Evolutionary conservation across 2,329 filamentous ascomycete genomes (phyloP).

Genomic region (Aspergillus sergii): DNA sequence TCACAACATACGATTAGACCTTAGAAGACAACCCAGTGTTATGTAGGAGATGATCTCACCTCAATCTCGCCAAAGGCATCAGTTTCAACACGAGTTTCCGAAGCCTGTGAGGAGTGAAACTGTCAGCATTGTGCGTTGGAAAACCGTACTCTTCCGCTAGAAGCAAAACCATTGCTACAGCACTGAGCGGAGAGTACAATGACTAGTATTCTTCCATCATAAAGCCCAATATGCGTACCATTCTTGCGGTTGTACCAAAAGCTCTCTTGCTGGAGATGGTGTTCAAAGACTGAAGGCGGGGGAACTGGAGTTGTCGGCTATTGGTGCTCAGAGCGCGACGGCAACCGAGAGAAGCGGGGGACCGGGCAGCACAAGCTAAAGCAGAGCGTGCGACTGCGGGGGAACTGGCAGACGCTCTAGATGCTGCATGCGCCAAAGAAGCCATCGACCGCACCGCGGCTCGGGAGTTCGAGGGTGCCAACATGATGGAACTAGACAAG

Average conservation of each 20-base stretch:
- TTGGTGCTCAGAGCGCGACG: constrained; percentile 35
- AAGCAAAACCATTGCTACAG: neutral
- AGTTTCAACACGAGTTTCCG: constrained; percentile 75
- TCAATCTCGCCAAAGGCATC: constrained; percentile 98
- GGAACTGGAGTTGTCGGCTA: constrained; percentile 34
- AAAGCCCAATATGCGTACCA: constrained; percentile 32
- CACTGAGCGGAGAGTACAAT: neutral
- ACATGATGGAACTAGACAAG: constrained; percentile 30
- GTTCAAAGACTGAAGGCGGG: constrained; percentile 40
- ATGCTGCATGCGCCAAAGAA: constrained; percentile 38
- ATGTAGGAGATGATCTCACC: constrained; percentile 33
- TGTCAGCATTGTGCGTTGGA: constrained; percentile 11
- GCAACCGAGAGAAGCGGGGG: constrained; percentile 30
- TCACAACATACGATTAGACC: constrained; percentile 17
- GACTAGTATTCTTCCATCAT: neutral
- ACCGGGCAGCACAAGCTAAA: constrained; percentile 31
- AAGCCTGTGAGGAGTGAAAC: constrained; percentile 31
- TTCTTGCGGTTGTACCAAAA: constrained; percentile 41
- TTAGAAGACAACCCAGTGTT: neutral
- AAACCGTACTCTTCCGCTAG: neutral
- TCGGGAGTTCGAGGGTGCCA: constrained; percentile 36
- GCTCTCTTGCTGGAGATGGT: constrained; percentile 35
- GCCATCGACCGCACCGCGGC: constrained; percentile 43
- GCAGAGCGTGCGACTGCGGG: constrained; percentile 36
- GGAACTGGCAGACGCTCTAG: constrained; percentile 30